A percentile compares a stretch with the other conserved stretches of the same genome.
These are phyloP conservation scores for Thraustochytrium sp. DNA, from an alignment of 352 stramenopile genomes.

Conservation along the genomic window DNA sequence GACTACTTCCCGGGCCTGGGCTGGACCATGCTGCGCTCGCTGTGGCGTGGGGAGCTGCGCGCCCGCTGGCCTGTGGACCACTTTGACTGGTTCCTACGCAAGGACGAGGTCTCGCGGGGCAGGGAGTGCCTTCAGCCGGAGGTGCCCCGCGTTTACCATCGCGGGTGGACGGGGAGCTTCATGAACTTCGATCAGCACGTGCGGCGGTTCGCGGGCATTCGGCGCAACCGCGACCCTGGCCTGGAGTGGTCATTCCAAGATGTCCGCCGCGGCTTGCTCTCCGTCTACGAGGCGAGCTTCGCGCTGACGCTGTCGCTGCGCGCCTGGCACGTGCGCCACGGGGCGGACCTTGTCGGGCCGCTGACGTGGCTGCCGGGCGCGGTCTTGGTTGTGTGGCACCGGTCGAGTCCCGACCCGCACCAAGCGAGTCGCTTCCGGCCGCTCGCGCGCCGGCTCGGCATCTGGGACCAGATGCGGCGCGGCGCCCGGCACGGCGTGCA, in stretches of 20 bases:
- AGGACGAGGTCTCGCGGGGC: constrained; percentile 49
- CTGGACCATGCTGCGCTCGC: constrained; percentile 55
- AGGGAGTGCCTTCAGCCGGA: constrained; percentile 55
- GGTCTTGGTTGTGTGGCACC: background rate
- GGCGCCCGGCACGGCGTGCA: background rate
- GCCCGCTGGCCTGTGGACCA: constrained; percentile 51
- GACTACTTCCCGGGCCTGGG: constrained; percentile 59
- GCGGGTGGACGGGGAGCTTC: constrained; percentile 57
- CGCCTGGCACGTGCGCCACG: background rate
- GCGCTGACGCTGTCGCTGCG: background rate
- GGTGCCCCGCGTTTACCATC: constrained; percentile 56
- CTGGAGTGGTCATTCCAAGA: background rate
- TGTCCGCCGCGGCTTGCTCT: background rate
- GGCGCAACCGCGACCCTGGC: background rate
- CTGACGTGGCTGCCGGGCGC: background rate
- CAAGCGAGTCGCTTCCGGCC: background rate
- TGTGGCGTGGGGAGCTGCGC: constrained; percentile 54
- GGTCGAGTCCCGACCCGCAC: background rate
- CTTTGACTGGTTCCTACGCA: constrained; percentile 62
- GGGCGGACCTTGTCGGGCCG: background rate
- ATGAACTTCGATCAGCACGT: constrained; percentile 54
- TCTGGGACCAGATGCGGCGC: constrained; percentile 14
- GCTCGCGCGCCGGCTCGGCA: background rate
- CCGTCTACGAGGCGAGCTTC: background rate
- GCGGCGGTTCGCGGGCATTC: constrained; percentile 56